A percentile compares a stretch with the other conserved stretches of the same genome.
Evolutionary conservation across 768 basidiomycete genomes (phyloP).

Genomic region (Kwoniella bestiolae): DNA sequence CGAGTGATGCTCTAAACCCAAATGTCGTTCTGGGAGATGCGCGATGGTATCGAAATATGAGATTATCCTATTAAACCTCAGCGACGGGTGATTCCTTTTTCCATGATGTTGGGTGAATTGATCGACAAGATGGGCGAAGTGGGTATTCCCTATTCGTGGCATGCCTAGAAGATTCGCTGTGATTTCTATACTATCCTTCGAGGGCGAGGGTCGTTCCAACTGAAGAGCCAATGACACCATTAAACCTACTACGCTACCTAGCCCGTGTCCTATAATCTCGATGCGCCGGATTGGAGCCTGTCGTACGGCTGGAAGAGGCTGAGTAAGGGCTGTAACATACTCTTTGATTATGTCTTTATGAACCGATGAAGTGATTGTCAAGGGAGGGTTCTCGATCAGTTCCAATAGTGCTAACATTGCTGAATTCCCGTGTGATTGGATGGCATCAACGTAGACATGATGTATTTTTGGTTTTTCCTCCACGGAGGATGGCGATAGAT

Average conservation of each 20-base stretch:
- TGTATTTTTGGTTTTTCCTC: constrained; percentile 27
- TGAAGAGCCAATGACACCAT: constrained; percentile 41
- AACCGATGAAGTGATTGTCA: constrained; percentile 7
- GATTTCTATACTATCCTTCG: constrained; percentile 25
- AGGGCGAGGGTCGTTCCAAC: constrained; percentile 11
- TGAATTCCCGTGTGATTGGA: constrained; percentile 34
- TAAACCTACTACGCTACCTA: constrained; percentile 42
- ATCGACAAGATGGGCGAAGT: constrained; percentile 43
- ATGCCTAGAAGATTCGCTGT: constrained; percentile 37
- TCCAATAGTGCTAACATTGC: constrained; percentile 36
- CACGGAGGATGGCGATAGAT: background rate
- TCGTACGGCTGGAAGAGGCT: background rate
- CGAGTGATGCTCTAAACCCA: constrained; percentile 40
- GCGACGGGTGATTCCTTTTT: background rate
- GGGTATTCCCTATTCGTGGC: constrained; percentile 44
- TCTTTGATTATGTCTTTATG: constrained; percentile 20
- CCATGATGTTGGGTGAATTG: background rate
- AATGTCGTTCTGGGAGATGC: constrained; percentile 46
- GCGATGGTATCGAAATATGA: constrained; percentile 48
- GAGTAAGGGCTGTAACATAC: constrained; percentile 18
- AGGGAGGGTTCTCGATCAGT: constrained; percentile 34
- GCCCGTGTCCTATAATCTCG: constrained; percentile 49
- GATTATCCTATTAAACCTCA: constrained; percentile 40
- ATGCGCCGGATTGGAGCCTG: constrained; percentile 32
- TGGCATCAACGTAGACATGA: constrained; percentile 31